Percentiles rank a stretch among this genome's conserved stretches.
Conservation (phyloP, 257 asterid genomes). For the Nicotiana tabacum region DNA sequence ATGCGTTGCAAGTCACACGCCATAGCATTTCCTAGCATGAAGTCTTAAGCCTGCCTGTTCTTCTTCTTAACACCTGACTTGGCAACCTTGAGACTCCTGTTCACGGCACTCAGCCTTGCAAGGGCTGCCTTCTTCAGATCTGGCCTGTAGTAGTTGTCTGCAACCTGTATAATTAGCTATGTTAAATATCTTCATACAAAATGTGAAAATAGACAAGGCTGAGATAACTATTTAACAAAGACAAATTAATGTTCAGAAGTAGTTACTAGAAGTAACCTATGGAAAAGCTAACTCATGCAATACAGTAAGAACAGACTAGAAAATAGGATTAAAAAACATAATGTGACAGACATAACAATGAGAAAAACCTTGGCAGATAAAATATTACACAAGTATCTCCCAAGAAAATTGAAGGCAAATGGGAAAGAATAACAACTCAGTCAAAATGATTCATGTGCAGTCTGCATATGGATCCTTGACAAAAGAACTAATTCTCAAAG, state of each 20-base stretch:
- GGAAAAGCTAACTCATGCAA: not conserved
- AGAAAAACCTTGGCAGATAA: not conserved
- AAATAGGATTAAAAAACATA: not conserved
- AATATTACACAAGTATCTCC: not conserved
- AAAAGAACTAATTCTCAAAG: too few relatives aligned
- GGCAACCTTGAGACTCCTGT: conserved; percentile 88
- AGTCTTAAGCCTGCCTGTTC: conserved; percentile 54
- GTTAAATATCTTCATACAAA: not conserved
- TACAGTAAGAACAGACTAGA: not conserved
- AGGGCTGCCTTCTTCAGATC: conserved; percentile 93
- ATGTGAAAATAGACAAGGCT: not conserved
- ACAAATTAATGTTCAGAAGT: not conserved
- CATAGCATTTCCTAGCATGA: conserved; percentile 10
- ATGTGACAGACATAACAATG: not conserved
- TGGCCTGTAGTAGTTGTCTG: conserved; percentile 77
- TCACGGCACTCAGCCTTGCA: conserved; percentile 72
- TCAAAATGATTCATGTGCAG: not conserved
- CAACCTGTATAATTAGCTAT: conserved; percentile 41
- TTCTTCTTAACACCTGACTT: conserved; percentile 90
- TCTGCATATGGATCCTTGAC: too few relatives aligned
- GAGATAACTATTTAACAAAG: not conserved
- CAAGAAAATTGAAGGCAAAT: not conserved
- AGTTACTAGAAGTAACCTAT: not conserved
- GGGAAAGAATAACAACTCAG: not conserved
- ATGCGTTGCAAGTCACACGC: conserved; percentile 1